Evolutionary conservation across 2,329 filamentous ascomycete species (phyloP).

Genomic region (Fusarium compactum): DNA sequence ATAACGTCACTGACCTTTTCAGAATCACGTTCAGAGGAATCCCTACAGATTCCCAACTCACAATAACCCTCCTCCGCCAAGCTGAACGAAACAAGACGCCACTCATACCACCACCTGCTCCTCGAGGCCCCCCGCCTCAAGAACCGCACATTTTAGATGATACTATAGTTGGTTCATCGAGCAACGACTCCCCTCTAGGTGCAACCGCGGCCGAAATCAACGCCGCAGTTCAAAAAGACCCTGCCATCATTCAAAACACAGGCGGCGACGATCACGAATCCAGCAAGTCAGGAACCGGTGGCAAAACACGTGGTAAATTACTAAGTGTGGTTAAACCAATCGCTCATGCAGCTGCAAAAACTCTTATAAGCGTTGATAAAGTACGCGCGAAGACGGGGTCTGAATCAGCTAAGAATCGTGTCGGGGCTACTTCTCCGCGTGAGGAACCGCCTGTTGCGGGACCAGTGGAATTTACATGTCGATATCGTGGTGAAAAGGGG

Average conservation of each 20-base stretch:
- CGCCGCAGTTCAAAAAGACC: conserved; percentile 61
- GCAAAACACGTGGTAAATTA: conserved; percentile 56
- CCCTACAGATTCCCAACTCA: conserved; percentile 83
- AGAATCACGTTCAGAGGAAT: conserved; percentile 81
- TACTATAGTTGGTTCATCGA: conserved; percentile 55
- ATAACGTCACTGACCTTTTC: conserved; percentile 61
- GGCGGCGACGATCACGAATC: conserved; percentile 59
- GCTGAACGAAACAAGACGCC: conserved; percentile 82
- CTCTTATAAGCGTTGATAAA: conserved; percentile 75
- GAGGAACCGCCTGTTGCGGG: conserved; percentile 54
- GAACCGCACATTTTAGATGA: background rate
- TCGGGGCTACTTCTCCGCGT: conserved; percentile 49
- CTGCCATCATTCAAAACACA: conserved; percentile 50
- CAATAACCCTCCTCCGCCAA: conserved; percentile 79
- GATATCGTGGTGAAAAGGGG: conserved; percentile 76
- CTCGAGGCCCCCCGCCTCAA: background rate
- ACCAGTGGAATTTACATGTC: conserved; percentile 77
- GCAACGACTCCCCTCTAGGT: conserved; percentile 32
- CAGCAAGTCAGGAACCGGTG: conserved; percentile 58
- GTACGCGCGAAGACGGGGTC: conserved; percentile 69
- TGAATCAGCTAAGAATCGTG: conserved; percentile 73
- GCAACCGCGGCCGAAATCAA: conserved; percentile 66
- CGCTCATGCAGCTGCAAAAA: conserved; percentile 75
- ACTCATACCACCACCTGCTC: conserved; percentile 64
- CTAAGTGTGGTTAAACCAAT: conserved; percentile 73